phyloP scores from a whole-genome alignment of 164 flowering plant species.

The Umbilicus rupestris region DNA sequence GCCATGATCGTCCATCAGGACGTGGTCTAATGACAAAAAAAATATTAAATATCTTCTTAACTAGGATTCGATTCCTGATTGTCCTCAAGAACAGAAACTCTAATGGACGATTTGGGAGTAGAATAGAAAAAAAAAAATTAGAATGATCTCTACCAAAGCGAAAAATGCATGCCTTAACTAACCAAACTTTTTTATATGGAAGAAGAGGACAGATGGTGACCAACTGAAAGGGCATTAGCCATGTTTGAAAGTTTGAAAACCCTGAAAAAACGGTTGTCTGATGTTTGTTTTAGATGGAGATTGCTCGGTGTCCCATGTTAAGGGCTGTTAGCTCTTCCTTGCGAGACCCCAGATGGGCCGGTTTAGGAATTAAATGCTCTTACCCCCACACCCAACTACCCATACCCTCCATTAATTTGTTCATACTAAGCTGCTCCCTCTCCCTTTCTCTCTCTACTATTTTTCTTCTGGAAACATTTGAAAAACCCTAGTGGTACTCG shows the following conservation, averaged over 20 bases:
- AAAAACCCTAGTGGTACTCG: background rate
- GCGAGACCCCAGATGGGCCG: slow-evolving; percentile 2
- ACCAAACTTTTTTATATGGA: too few relatives aligned
- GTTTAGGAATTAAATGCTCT: slow-evolving; percentile 1
- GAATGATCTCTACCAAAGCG: too few relatives aligned
- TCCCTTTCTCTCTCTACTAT: background rate
- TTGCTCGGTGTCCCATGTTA: background rate
- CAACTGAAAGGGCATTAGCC: background rate
- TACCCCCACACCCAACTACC: slow-evolving; percentile 3
- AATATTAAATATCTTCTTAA: too few relatives aligned
- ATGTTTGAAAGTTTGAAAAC: background rate
- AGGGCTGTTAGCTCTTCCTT: background rate
- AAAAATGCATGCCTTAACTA: too few relatives aligned
- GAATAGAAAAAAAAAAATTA: too few relatives aligned
- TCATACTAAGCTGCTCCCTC: slow-evolving; percentile 1
- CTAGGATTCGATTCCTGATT: too few relatives aligned
- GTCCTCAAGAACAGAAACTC: too few relatives aligned
- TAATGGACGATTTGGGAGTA: too few relatives aligned
- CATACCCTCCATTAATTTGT: slow-evolving; percentile 1
- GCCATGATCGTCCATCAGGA: too few relatives aligned
- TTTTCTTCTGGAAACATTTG: slow-evolving; percentile 3
- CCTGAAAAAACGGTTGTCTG: background rate
- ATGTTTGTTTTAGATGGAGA: background rate
- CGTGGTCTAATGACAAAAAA: too few relatives aligned
- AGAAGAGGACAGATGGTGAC: too few relatives aligned